These are phyloP conservation scores for Extremus antarcticus DNA, from an alignment of 495 filamentous ascomycete species.

Conservation along the genomic window DNA sequence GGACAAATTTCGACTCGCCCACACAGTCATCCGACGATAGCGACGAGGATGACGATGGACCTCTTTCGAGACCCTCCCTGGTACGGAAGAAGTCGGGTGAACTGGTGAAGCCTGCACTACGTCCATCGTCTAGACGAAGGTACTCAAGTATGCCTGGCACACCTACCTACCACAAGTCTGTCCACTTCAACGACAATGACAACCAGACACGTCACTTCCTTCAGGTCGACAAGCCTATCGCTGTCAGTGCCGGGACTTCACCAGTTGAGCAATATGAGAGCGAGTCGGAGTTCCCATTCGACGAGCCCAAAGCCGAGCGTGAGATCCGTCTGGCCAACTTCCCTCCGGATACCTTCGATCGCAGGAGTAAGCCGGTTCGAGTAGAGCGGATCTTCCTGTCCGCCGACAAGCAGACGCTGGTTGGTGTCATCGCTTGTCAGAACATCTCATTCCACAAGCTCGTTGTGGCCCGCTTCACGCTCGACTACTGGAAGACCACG, in stretches of 20 bases:
- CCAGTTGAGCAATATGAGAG: constrained; percentile 76
- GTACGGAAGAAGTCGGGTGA: constrained; percentile 97
- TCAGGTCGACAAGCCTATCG: constrained; percentile 82
- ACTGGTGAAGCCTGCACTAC: constrained; percentile 83
- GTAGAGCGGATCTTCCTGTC: constrained; percentile 82
- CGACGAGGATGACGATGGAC: constrained; percentile 49
- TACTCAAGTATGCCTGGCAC: constrained; percentile 97
- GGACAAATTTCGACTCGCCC: constrained; percentile 18
- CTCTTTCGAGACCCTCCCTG: constrained; percentile 65
- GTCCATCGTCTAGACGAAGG: constrained; percentile 62
- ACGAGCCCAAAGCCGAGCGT: constrained; percentile 57
- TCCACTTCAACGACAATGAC: constrained; percentile 89
- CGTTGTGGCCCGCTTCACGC: constrained; percentile 82
- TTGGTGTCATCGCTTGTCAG: constrained; percentile 72
- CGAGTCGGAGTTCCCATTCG: constrained; percentile 81
- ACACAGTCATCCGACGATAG: constrained; percentile 31
- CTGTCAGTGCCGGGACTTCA: constrained; percentile 91
- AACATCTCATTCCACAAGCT: constrained; percentile 85
- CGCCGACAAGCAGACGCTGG: constrained; percentile 67
- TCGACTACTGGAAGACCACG: constrained; percentile 96
- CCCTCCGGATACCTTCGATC: constrained; percentile 54
- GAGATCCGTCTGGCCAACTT: constrained; percentile 78
- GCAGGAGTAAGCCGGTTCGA: constrained; percentile 54
- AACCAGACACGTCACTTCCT: constrained; percentile 94
- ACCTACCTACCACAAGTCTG: constrained; percentile 85